Percentiles rank a stretch among this genome's conserved stretches.
These are phyloP conservation scores for Pyropia haitanensis DNA, from an alignment of 23 red algal genomes.

Conservation along the genomic window DNA sequence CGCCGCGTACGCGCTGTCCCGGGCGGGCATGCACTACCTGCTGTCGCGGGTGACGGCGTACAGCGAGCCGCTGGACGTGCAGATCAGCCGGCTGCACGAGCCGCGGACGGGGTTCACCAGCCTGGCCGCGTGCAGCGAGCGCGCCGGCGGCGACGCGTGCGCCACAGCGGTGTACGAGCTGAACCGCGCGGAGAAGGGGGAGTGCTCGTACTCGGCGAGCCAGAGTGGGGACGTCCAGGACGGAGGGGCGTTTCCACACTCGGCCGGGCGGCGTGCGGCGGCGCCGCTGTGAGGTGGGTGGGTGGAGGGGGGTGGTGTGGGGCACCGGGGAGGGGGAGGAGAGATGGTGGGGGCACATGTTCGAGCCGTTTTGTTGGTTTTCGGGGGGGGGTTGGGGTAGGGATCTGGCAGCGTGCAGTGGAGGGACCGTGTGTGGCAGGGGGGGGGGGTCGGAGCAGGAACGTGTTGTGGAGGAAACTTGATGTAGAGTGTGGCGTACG, in stretches of 20 bases:
- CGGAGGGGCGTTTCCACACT: not conserved
- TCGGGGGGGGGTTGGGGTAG: too few species aligned
- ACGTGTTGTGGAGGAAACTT: too few species aligned
- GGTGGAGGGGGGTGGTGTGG: too few species aligned
- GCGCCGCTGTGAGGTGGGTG: too few species aligned
- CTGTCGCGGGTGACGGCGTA: slow-evolving; percentile 48
- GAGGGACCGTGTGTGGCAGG: too few species aligned
- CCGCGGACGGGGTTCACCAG: slow-evolving; percentile 15
- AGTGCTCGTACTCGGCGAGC: slow-evolving; percentile 48
- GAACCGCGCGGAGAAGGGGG: slow-evolving; percentile 21
- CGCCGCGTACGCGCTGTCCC: slow-evolving; percentile 45
- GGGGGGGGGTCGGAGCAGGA: too few species aligned
- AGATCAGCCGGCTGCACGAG: slow-evolving; percentile 49
- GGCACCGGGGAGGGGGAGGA: too few species aligned
- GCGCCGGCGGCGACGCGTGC: slow-evolving; percentile 11
- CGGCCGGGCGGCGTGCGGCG: too few species aligned
- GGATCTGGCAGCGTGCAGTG: too few species aligned
- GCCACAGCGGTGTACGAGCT: slow-evolving; percentile 40
- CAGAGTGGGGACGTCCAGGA: slow-evolving; percentile 19
- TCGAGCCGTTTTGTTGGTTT: too few species aligned
- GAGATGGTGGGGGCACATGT: too few species aligned
- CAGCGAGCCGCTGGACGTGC: slow-evolving; percentile 53
- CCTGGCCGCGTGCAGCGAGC: slow-evolving; percentile 33
- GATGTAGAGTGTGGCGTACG: too few species aligned
- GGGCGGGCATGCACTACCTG: slow-evolving; percentile 47